These are phyloP conservation scores for Nakazawaea ernobii DNA, from an alignment of 805 yeast genomes.

Conservation along the genomic window DNA sequence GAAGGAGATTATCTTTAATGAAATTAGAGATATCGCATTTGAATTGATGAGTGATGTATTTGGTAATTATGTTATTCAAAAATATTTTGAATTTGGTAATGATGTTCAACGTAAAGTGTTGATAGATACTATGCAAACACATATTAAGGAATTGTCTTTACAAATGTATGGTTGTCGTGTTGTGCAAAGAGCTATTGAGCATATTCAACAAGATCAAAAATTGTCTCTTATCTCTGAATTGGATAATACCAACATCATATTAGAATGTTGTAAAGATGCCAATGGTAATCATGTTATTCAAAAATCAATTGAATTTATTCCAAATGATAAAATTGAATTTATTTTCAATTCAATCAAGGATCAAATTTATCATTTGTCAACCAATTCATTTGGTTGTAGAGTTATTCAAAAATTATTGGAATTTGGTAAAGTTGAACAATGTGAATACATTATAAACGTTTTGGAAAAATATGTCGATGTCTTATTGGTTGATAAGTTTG, in stretches of 20 bases:
- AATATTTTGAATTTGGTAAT: conserved; percentile 81
- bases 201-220: conserved; percentile 58
- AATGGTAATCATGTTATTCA: conserved; percentile 98
- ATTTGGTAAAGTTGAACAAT: conserved; percentile 62
- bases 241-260: conserved; percentile 39
- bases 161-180: conserved; percentile 99
- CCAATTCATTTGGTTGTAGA: conserved; percentile 97
- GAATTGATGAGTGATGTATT: conserved; percentile 93
- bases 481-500: conserved; percentile 92
- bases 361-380: conserved; percentile 77
- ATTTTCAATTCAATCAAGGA: conserved; percentile 65
- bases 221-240: conserved; percentile 66
- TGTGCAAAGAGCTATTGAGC: conserved; percentile 88
- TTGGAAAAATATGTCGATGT: conserved; percentile 65
- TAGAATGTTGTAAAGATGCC: conserved; percentile 83
- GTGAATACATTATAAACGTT: conserved; percentile 60
- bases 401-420: conserved; percentile 92
- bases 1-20: conserved; percentile 77
- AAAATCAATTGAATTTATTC: conserved; percentile 84
- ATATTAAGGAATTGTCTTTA: conserved; percentile 67
- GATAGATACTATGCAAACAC: conserved; percentile 67
- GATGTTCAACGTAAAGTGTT: conserved; percentile 62
- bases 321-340: conserved; percentile 63
- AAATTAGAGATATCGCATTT: conserved; percentile 66
- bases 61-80: conserved; percentile 96